A percentile compares a stretch with the other conserved stretches of the same genome.
Conservation (phyloP, 805 yeast species). For the Metschnikowia cerradonensis region DNA sequence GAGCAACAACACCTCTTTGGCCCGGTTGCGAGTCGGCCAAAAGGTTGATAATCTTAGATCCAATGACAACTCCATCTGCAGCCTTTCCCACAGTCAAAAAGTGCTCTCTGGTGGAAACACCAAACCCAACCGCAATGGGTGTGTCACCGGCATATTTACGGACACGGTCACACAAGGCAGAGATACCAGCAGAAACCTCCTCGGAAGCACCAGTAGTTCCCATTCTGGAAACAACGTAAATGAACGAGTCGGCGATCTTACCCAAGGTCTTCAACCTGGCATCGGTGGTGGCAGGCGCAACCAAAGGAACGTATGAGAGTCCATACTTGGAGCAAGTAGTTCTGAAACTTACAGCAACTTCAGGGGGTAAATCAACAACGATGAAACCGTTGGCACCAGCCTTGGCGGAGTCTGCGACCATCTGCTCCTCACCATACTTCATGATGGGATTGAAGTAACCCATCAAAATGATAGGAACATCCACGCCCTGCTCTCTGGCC, state of each 20-base stretch:
- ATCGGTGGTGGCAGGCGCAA: constrained; percentile 95
- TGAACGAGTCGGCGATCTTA: constrained; percentile 88
- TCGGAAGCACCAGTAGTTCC: constrained; percentile 92
- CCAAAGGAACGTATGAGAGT: constrained; percentile 84
- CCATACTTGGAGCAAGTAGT: constrained; percentile 62
- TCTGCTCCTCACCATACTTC: constrained; percentile 81
- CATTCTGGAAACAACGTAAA: constrained; percentile 96
- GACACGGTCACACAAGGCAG: constrained; percentile 68
- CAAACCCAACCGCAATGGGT: constrained; percentile 89
- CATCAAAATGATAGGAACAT: constrained; percentile 88
- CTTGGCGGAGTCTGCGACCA: constrained; percentile 70
- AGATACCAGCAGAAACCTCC: constrained; percentile 58
- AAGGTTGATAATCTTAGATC: constrained; percentile 73
- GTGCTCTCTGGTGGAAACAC: constrained; percentile 92
- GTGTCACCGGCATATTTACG: constrained; percentile 68
- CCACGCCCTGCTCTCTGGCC: constrained; percentile 81
- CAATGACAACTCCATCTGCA: constrained; percentile 96
- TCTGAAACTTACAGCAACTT: constrained; percentile 90
- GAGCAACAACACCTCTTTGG: constrained; percentile 58
- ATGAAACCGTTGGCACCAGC: constrained; percentile 96
- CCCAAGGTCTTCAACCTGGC: constrained; percentile 77
- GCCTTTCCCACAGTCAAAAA: constrained; percentile 69
- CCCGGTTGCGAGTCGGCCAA: constrained; percentile 63
- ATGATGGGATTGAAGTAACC: constrained; percentile 96
- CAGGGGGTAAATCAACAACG: constrained; percentile 95